Evolutionary conservation across 306 rosid species (phyloP), one percentile per base, ranked within the genome.

Genomic region (Coriaria nepalensis): DNA sequence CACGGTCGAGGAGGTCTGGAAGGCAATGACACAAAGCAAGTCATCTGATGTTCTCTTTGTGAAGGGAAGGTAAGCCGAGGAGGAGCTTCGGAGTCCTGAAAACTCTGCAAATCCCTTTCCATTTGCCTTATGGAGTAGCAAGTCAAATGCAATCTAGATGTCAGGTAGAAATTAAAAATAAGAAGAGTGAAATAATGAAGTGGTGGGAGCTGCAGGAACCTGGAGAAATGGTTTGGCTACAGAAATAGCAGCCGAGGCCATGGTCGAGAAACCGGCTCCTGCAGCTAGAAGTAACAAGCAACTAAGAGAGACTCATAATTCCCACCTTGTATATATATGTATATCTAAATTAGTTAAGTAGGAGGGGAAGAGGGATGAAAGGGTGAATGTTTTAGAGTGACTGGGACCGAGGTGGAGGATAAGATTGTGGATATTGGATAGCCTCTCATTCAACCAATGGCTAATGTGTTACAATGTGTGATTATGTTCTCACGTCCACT

Each of bases 241-340:
- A 11, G 93, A 84, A 10, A 90, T 67, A 68, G 87, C 71, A 71
- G 95, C 93, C 76, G 97, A 77, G 63, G 97, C 95, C 97, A 90
- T 90, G 77, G 50, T 4, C 0, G 32, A 50, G 45, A 41, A 41
- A 41, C 5, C 45, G 12, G 45, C 11, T 9, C 5, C 40, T 9
- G 53, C 33, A 52, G 57, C 6, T 20, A 20, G 39, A 6, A 15
- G 14, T 11, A 6, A 4, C 2, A 42, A 40, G 59, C 40, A 55
- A 13, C 12, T 20, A 20, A 43, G 33, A 33, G 50, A 55, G 60
- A 43, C 40, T 39, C 35, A 55, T 32, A 55, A 33, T 33, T 39
- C 44, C 40, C 11, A 6, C 13, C 29, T 3, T 43, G 50, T 54
- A 41, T 54, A 53, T 52, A 40, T 40, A 41, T 40, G n/a, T 41